Base-by-base conservation (phyloP, 352 stramenopile genomes). In the Globisporangium viniferum region DNA sequence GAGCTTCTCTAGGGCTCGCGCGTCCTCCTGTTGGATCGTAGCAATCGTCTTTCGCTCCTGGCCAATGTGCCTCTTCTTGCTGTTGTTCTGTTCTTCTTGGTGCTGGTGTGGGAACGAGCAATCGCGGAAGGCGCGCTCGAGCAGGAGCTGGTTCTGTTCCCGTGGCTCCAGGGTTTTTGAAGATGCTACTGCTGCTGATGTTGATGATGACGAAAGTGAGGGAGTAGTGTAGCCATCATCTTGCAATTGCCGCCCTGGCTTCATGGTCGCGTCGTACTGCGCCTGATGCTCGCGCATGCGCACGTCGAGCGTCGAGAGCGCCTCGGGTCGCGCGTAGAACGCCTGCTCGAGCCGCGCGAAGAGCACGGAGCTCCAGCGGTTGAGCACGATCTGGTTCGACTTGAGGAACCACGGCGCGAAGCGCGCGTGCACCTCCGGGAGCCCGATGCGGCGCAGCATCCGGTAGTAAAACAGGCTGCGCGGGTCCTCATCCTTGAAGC, bases 371-470 rank as follows among this genome's bases (percentile, higher is more conserved):
- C 82, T 91, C 78, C 82, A 90, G 15, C 84, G 82, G 35, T 79
- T 88, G n/a, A 93, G 73, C 54, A 78, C 67, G 68, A 93, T 79
- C 64, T 90, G 79, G 49, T 90, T 77, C 12, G 84, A 89, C 72
- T 93, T 91, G 67, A 91, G 73, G 62, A 93, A 93, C 84, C 82
- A 93, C 36, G 84, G 84, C 33, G 82, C 84, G 54, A 89, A 93
- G 20, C 81, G 84, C 49, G 84, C 82, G 77, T 93, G 84, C 12
- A 91, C 72, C 64, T 90, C 81, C 3, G 82, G 84, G 5, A 93
- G 72, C 3, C 84, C 84, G 5, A 90, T 75, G 39, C 84, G 84
- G 7, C 82, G 84, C 44, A 93, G 78, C 84, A 93, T 93, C 63
- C 77, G 75, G 64, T 90, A 91, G 70, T 93, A 93, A 57, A 90